Percentiles rank a stretch among this genome's conserved stretches.
phyloP scores from a whole-genome alignment of 2,329 filamentous ascomycete species.

The Monilinia polystroma region DNA sequence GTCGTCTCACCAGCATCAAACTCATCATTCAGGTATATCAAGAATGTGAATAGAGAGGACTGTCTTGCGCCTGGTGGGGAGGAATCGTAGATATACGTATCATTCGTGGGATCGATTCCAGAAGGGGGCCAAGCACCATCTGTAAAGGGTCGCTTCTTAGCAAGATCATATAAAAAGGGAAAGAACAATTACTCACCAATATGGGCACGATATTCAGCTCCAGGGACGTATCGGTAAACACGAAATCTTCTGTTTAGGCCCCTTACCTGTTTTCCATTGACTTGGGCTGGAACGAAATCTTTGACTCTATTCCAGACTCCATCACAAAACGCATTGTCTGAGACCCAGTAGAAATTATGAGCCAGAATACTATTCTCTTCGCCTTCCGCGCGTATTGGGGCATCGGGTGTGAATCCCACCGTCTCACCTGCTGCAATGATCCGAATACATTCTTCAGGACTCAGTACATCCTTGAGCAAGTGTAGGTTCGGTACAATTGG shows the following conservation, averaged over 20 bases:
- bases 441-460: conserved; percentile 59
- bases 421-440: conserved; percentile 67
- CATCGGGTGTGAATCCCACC: conserved; percentile 65
- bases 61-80: conserved; percentile 60
- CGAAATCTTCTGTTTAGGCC: conserved; percentile 69
- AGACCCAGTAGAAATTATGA: conserved; percentile 73
- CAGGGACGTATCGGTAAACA: conserved; percentile 70
- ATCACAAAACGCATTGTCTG: conserved; percentile 62
- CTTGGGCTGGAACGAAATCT: conserved; percentile 53
- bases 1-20: conserved; percentile 71
- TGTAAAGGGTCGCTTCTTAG: conserved; percentile 20
- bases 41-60: conserved; percentile 67
- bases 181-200: conserved; percentile 47
- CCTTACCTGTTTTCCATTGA: conserved; percentile 57
- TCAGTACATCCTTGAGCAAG: conserved; percentile 60
- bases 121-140: conserved; percentile 73
- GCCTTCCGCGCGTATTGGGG: conserved; percentile 63
- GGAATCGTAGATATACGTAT: conserved; percentile 62
- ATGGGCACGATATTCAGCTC: conserved; percentile 69
- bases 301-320: conserved; percentile 61
- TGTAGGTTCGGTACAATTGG: conserved; percentile 62
- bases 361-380: conserved; percentile 62
- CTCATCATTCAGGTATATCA: conserved; percentile 70
- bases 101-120: conserved; percentile 51
- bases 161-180: not conserved